These are phyloP conservation scores for Termitomyces eurrhizus DNA, from an alignment of 768 basidiomycete species.

Conservation along the genomic window DNA sequence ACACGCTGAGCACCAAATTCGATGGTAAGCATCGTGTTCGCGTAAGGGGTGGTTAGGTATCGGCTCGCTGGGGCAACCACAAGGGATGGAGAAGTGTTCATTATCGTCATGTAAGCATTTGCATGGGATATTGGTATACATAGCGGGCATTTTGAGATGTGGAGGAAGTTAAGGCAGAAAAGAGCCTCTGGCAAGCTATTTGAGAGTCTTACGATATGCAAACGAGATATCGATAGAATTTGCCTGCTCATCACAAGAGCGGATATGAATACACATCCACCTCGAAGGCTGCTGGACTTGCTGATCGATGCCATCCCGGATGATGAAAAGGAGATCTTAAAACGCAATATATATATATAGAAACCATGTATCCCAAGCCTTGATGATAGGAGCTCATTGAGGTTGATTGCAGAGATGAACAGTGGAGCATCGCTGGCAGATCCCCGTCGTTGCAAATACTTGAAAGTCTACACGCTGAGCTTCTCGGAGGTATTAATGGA, in stretches of 20 bases:
- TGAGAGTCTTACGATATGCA: slow-evolving; percentile 11
- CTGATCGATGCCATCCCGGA: slow-evolving; percentile 13
- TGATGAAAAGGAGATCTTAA: slow-evolving; percentile 10
- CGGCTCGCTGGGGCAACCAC: slow-evolving; percentile 29
- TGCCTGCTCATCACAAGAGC: slow-evolving; percentile 10
- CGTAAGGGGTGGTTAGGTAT: slow-evolving; percentile 26
- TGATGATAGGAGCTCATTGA: slow-evolving; percentile 15
- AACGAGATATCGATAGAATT: slow-evolving; percentile 5
- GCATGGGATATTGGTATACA: slow-evolving; percentile 8
- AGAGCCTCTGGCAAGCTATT: background rate
- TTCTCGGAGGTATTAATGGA: slow-evolving; percentile 11
- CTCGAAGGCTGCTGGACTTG: slow-evolving; percentile 9
- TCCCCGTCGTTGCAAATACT: slow-evolving; percentile 12
- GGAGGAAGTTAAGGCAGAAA: background rate
- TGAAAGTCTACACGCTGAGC: slow-evolving; percentile 5
- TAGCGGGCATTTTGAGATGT: background rate
- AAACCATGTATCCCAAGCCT: slow-evolving; percentile 2
- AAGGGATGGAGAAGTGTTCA: slow-evolving; percentile 28
- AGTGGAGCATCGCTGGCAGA: slow-evolving; percentile 12
- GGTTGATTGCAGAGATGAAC: slow-evolving; percentile 11
- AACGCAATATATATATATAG: slow-evolving; percentile 11
- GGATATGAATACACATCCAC: slow-evolving; percentile 16
- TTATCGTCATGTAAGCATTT: slow-evolving; percentile 18
- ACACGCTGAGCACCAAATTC: slow-evolving; percentile 29
- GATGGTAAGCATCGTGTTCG: slow-evolving; percentile 28